Percentiles rank a stretch among this genome's conserved stretches.
Evolutionary conservation across 1,284 basidiomycete genomes (phyloP).

Genomic region (Mycosarcoma mackinlayi): DNA sequence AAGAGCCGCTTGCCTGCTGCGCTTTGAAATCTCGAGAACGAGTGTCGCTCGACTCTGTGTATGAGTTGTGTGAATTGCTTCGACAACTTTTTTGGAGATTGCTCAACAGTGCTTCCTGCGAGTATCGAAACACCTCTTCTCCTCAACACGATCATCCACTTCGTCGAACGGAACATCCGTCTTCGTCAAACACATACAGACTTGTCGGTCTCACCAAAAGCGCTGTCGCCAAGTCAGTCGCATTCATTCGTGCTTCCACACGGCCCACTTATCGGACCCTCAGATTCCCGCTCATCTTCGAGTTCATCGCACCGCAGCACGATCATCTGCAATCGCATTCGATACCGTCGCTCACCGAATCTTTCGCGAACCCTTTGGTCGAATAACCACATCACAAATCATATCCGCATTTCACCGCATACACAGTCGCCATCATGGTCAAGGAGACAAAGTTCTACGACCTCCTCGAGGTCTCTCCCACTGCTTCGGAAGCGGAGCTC

Average conservation of each 20-base stretch:
- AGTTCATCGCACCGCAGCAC: background rate
- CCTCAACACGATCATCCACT: slow-evolving; percentile 13
- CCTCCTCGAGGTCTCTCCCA: slow-evolving; percentile 61
- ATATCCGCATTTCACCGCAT: background rate
- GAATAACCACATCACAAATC: background rate
- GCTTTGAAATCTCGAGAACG: background rate
- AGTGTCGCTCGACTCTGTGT: slow-evolving; percentile 32
- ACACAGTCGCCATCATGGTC: slow-evolving; percentile 32
- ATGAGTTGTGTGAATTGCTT: background rate
- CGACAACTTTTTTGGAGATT: background rate
- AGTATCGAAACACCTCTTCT: background rate
- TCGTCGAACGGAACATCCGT: background rate
- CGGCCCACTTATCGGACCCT: slow-evolving; percentile 2
- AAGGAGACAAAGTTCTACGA: slow-evolving; percentile 66
- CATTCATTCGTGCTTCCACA: background rate
- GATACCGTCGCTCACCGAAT: background rate
- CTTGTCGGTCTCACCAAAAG: background rate
- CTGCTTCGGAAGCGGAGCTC: slow-evolving; percentile 61
- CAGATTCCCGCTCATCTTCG: background rate
- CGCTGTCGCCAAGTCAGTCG: slow-evolving; percentile 10
- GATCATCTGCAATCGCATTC: slow-evolving; percentile 1
- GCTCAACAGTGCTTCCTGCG: slow-evolving; percentile 1
- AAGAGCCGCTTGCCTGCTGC: background rate
- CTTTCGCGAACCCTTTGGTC: too few relatives aligned
- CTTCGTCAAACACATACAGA: slow-evolving; percentile 4